Evolutionary conservation across 352 stramenopile species (phyloP).

Genomic region (Globisporangium nagaii): DNA sequence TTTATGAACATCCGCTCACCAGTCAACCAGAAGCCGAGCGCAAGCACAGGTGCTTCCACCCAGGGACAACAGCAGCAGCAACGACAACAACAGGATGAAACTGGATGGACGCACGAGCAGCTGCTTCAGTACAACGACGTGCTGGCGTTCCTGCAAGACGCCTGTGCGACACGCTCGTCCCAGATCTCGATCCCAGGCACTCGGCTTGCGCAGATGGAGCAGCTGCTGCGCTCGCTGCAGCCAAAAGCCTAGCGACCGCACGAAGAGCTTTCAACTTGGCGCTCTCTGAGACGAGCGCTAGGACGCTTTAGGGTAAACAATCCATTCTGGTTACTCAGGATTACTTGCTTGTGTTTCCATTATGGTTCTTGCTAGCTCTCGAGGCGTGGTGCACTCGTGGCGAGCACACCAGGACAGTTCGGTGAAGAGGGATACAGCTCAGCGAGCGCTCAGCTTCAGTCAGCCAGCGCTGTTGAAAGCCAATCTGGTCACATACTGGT

Average conservation of each 20-base stretch:
- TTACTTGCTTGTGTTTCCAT: no score
- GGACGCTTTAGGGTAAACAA: no score
- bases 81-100: background rate
- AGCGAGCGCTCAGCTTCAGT: no score
- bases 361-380: no score
- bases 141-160: slow-evolving; percentile 33
- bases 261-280: no score
- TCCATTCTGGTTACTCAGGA: no score
- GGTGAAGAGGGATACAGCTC: no score
- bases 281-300: no score
- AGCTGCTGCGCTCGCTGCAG: slow-evolving; percentile 35
- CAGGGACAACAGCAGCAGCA: background rate
- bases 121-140: slow-evolving; percentile 37
- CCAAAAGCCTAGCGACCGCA: slow-evolving; percentile 14
- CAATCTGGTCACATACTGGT: no score
- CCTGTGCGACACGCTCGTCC: slow-evolving; percentile 14
- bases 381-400: no score
- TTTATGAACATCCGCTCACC: slow-evolving; percentile 28
- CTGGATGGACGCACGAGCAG: slow-evolving; percentile 30
- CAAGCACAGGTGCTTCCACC: background rate
- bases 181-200: slow-evolving; percentile 27
- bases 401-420: no score
- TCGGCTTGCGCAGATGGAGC: slow-evolving; percentile 40
- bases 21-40: slow-evolving; percentile 6
- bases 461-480: no score